These are phyloP conservation scores for Prunus mira DNA, from an alignment of 306 rosid genomes.

Conservation along the genomic window DNA sequence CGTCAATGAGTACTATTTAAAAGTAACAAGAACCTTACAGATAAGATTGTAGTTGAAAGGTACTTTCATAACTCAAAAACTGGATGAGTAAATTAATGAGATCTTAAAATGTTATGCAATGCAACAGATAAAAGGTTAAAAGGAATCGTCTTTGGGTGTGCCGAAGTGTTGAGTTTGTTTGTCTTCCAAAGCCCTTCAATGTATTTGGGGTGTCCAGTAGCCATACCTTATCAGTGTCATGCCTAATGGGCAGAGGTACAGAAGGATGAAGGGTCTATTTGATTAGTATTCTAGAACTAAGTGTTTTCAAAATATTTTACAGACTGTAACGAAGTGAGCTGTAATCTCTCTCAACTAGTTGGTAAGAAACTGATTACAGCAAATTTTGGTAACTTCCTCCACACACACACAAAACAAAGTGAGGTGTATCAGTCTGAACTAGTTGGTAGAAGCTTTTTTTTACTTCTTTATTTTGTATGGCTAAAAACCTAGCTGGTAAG, in stretches of 20 bases:
- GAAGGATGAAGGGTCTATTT: not conserved
- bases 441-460: no score
- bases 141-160: not conserved
- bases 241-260: not conserved
- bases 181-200: not conserved
- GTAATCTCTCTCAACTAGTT: not conserved
- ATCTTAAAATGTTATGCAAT: not conserved
- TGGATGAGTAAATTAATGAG: not conserved
- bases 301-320: not conserved
- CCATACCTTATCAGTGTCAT: not conserved
- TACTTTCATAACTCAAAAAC: not conserved
- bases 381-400: not conserved
- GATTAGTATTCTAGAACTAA: not conserved
- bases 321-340: not conserved
- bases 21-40: conserved; percentile 4
- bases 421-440: no score
- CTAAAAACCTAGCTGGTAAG: not conserved
- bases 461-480: no score
- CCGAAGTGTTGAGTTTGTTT: not conserved
- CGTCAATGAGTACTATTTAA: conserved; percentile 9
- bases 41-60: not conserved
- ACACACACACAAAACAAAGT: not conserved
- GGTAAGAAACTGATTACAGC: not conserved
- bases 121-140: not conserved
- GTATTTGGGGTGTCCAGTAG: not conserved